These are phyloP conservation scores for Phytophthora multivora DNA, from an alignment of 352 stramenopile species.

Conservation along the genomic window DNA sequence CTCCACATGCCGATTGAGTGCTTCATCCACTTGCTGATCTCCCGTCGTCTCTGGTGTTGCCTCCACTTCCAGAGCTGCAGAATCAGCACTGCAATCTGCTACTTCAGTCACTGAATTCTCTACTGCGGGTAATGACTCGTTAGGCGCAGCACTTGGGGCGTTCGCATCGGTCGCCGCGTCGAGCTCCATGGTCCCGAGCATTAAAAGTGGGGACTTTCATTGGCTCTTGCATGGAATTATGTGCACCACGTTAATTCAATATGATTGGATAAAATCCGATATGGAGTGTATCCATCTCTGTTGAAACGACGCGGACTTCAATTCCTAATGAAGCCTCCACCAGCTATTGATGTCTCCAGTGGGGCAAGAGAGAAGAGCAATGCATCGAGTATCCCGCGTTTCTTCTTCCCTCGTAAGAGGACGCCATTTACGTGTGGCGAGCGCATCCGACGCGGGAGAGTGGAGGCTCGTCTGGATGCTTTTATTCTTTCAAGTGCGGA, in stretches of 20 bases:
- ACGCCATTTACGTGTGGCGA: conserved; percentile 35
- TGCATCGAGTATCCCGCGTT: conserved; percentile 41
- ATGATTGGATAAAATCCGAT: conserved; percentile 21
- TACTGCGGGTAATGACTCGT: background rate
- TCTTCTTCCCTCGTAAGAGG: conserved; percentile 47
- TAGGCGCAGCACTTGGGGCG: background rate
- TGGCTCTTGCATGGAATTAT: conserved; percentile 7
- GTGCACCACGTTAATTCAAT: background rate
- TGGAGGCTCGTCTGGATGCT: conserved; percentile 19
- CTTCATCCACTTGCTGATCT: conserved; percentile 6
- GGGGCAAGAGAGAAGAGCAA: background rate
- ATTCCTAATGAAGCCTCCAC: background rate
- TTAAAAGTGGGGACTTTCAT: conserved; percentile 8
- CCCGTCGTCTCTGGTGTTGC: conserved; percentile 1
- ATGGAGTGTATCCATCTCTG: conserved; percentile 17
- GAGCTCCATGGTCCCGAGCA: conserved; percentile 25
- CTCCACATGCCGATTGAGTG: background rate
- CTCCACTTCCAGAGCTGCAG: background rate
- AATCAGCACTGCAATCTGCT: background rate
- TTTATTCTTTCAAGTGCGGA: conserved; percentile 27
- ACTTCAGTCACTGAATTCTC: background rate
- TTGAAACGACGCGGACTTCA: conserved; percentile 9
- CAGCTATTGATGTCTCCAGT: background rate
- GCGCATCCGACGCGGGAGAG: conserved; percentile 16
- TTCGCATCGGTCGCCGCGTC: conserved; percentile 6